Conservation (phyloP, 768 basidiomycete genomes). For the Jaapia argillacea region DNA sequence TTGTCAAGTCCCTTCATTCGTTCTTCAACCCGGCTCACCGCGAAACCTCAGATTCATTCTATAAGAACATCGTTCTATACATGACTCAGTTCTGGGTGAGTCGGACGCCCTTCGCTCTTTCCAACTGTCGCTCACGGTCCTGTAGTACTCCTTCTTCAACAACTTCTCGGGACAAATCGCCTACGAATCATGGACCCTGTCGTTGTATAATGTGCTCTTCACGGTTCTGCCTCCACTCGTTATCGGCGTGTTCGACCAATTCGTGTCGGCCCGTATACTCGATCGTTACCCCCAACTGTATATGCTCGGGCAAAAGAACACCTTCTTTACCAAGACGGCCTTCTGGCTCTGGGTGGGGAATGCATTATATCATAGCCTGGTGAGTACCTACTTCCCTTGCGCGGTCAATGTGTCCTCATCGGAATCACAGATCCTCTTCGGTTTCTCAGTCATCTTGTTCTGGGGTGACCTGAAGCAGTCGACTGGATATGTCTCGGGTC, state of each 20-base stretch:
- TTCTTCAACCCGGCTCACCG: constrained; percentile 4
- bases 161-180: constrained; percentile 99
- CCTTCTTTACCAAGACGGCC: constrained; percentile 82
- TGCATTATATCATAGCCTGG: constrained; percentile 83
- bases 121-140: constrained; percentile 6
- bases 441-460: constrained; percentile 83
- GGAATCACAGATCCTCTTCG: constrained; percentile 61
- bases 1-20: constrained; percentile 21
- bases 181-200: constrained; percentile 98
- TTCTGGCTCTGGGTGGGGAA: constrained; percentile 93
- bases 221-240: constrained; percentile 94
- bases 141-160: constrained; percentile 97
- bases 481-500: constrained; percentile 77
- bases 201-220: constrained; percentile 94
- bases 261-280: constrained; percentile 92
- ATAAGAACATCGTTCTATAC: constrained; percentile 97
- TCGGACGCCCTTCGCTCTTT: not conserved
- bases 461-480: constrained; percentile 85
- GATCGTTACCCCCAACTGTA: constrained; percentile 97
- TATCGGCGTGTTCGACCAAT: constrained; percentile 97
- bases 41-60: constrained; percentile 72
- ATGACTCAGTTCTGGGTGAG: constrained; percentile 98
- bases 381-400: constrained; percentile 24
- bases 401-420: constrained; percentile 1
- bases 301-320: constrained; percentile 87